Percentiles rank a stretch among this genome's conserved stretches.
phyloP scores from a whole-genome alignment of 345 rosid genomes.

The Heritiera littoralis region DNA sequence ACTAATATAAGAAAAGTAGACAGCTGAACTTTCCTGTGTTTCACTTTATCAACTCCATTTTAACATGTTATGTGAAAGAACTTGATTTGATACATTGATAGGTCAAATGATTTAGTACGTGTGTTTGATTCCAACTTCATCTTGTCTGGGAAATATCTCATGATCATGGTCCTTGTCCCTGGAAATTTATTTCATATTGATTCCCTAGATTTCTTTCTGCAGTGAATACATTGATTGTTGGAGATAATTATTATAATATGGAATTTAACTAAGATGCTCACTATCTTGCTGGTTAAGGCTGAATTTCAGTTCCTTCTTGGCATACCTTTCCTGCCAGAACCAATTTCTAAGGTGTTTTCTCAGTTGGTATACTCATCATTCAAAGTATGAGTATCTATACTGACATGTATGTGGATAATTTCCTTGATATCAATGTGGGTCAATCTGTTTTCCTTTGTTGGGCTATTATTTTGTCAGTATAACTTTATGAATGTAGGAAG shows the following conservation, averaged over 20 bases:
- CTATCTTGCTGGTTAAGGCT: conserved; percentile 1
- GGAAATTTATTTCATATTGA: neutral
- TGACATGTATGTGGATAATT: neutral
- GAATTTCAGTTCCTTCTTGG: conserved; percentile 6
- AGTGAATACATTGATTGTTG: neutral
- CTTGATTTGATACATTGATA: conserved; percentile 5
- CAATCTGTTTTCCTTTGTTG: neutral
- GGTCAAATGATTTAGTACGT: neutral
- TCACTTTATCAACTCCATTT: neutral
- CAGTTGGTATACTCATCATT: conserved; percentile 1
- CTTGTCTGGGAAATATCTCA: conserved; percentile 8
- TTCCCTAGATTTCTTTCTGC: neutral
- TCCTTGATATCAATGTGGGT: conserved; percentile 6
- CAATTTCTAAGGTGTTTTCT: conserved; percentile 5
- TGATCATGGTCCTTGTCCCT: neutral
- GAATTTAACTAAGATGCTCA: neutral
- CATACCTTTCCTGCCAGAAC: neutral
- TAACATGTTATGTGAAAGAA: conserved; percentile 2
- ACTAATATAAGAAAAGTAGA: neutral
- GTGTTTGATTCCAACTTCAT: neutral
- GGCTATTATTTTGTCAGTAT: neutral
- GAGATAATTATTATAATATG: neutral
- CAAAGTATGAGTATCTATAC: neutral
- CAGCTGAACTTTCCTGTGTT: neutral
- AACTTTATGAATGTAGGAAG: neutral